phyloP scores from a whole-genome alignment of 1,139 yeast genomes.

The Candida mesenterica region DNA sequence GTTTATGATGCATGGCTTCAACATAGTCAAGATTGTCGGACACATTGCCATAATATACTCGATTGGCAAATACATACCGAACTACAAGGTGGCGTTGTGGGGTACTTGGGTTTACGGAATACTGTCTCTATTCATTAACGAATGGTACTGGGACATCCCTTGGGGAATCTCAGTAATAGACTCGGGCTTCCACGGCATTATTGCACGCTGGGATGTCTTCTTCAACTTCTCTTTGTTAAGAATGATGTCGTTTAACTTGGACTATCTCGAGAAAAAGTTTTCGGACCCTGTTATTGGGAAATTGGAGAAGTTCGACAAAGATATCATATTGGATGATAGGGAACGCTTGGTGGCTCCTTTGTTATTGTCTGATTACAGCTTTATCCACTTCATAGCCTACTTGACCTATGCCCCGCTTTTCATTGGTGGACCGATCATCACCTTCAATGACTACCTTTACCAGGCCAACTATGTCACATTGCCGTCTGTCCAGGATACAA shows the following conservation, averaged over 20 bases:
- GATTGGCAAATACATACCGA: constrained; percentile 46
- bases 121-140: constrained; percentile 73
- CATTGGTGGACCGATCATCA: constrained; percentile 91
- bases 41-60: constrained; percentile 57
- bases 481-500: constrained; percentile 50
- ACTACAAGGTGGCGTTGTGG: constrained; percentile 28
- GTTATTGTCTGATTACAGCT: constrained; percentile 56
- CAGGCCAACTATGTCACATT: constrained; percentile 53
- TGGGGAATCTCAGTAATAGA: constrained; percentile 56
- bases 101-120: constrained; percentile 79
- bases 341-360: constrained; percentile 68
- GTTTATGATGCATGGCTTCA: constrained; percentile 79
- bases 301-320: constrained; percentile 9
- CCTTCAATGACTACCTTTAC: constrained; percentile 86
- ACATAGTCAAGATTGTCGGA: constrained; percentile 55
- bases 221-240: constrained; percentile 86
- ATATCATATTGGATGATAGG: constrained; percentile 50
- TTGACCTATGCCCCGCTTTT: constrained; percentile 83
- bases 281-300: constrained; percentile 3
- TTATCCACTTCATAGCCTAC: constrained; percentile 70
- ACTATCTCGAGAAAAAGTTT: constrained; percentile 54
- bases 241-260: constrained; percentile 79
- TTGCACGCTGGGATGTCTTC: constrained; percentile 93
- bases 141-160: constrained; percentile 54
- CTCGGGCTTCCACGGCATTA: constrained; percentile 63